Base-by-base conservation (phyloP, 306 rosid genomes). In the Acacia acuminata region DNA sequence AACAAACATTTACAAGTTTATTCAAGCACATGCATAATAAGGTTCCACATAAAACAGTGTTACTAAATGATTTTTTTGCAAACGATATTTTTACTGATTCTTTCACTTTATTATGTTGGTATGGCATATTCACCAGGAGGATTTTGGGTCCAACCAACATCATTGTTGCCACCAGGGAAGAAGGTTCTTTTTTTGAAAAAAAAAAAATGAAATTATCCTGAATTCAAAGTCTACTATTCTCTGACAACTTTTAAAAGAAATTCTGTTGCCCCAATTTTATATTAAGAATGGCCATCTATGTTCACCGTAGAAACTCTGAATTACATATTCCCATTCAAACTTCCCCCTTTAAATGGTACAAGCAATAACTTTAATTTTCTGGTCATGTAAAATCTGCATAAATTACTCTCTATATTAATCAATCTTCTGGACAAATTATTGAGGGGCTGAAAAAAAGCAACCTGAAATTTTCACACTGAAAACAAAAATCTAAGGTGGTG, bases 321-420 rank as follows among this genome's bases (percentile, higher is more conserved):
- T 74, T 34, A 74, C 19, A 19, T 15, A 36, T 8, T 14, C 42
- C 76, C 58, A 30, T 50, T 30, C 44, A 73, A 32, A 17, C 30
- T 30, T 48, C 47, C 22, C 19, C 20, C 30, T 27, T 47, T 11
- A 74, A 51, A 53, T 75, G 67, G 65, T 25, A 74, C 48, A 20
- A 34, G 67, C 12, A 75, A 24, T 34, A 36, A 75, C 78, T 55
- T 75, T 12, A 75, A 53, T 55, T 64, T 55, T 34, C 36, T 75
- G 16, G 48, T 25, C 78, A n/a, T 34, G 67, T 3, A 53, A 11
- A 67, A 34, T 32, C 50, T 20, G 47, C 50, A 55, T 16, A 75
- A 34, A 55, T 36, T 25, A 36, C 32, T 55, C 48, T 30, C 65
- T 34, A 10, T 16, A 20, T n/a, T 55, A 4, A 10, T 75, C 27